These are phyloP conservation scores for Candida montana DNA, from an alignment of 805 yeast species.

Conservation along the genomic window DNA sequence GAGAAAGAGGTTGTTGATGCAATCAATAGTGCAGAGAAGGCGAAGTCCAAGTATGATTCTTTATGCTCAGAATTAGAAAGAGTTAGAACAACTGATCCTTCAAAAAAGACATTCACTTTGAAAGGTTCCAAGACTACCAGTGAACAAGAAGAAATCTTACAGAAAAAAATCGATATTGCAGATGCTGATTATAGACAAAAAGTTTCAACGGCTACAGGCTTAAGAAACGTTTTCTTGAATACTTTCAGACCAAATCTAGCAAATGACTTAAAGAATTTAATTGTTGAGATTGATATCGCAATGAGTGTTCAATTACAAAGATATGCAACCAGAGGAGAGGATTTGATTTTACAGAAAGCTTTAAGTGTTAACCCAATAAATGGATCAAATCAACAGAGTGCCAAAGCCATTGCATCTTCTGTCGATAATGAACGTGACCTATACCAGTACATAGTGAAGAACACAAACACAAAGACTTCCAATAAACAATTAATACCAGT, in stretches of 20 bases:
- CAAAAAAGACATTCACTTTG: constrained; percentile 75
- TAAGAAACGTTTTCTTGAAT: constrained; percentile 67
- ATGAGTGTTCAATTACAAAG: constrained; percentile 83
- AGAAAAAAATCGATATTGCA: constrained; percentile 72
- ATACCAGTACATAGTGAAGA: constrained; percentile 57
- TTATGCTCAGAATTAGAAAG: constrained; percentile 85
- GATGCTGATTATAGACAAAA: constrained; percentile 81
- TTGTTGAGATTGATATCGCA: constrained; percentile 86
- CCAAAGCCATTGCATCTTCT: constrained; percentile 70
- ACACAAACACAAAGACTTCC: constrained; percentile 26
- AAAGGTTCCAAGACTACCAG: constrained; percentile 73
- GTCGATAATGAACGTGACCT: constrained; percentile 83
- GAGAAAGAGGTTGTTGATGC: constrained; percentile 86
- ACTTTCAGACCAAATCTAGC: constrained; percentile 75
- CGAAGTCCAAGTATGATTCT: constrained; percentile 69
- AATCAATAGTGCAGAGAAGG: constrained; percentile 80
- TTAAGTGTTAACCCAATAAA: constrained; percentile 73
- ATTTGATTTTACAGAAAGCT: constrained; percentile 77
- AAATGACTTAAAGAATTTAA: constrained; percentile 64
- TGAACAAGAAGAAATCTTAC: constrained; percentile 85
- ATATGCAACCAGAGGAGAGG: constrained; percentile 83
- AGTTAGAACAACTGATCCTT: constrained; percentile 73
- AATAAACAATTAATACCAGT: constrained; percentile 53
- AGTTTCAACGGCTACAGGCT: constrained; percentile 65
- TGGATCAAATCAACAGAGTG: constrained; percentile 49